These are phyloP conservation scores for Mucor saturninus DNA, from an alignment of 371 early-diverging fungal species.

Conservation along the genomic window DNA sequence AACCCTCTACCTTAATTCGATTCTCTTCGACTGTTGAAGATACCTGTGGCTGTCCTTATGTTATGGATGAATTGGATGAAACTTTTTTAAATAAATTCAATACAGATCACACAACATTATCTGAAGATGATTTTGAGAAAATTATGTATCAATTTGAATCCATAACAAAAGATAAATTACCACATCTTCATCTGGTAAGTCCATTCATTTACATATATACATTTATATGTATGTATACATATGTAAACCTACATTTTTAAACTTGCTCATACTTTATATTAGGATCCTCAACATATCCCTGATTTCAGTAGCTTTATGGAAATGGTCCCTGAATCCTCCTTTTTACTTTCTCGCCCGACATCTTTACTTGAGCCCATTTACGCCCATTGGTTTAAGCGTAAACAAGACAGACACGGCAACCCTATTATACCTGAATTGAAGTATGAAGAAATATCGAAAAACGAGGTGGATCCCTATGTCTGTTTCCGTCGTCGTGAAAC, in stretches of 20 bases:
- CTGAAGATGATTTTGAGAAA: constrained; percentile 79
- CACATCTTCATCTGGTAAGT: constrained; percentile 58
- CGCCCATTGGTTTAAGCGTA: constrained; percentile 54
- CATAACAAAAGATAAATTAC: constrained; percentile 55
- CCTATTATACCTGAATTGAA: constrained; percentile 69
- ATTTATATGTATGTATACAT: background rate
- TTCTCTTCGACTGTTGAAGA: constrained; percentile 92
- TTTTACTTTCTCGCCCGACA: constrained; percentile 8
- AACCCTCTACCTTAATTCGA: constrained; percentile 84
- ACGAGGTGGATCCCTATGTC: constrained; percentile 92
- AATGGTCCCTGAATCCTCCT: constrained; percentile 19
- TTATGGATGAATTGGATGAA: constrained; percentile 87
- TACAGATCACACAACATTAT: constrained; percentile 41
- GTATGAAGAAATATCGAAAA: constrained; percentile 60
- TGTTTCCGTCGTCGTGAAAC: constrained; percentile 96
- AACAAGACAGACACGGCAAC: constrained; percentile 51
- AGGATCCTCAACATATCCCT: constrained; percentile 30
- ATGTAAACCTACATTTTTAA: background rate
- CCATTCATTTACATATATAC: background rate
- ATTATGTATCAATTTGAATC: constrained; percentile 82
- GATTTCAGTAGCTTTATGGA: constrained; percentile 21
- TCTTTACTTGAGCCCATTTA: constrained; percentile 26
- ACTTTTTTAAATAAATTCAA: constrained; percentile 70
- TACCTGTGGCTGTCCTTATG: constrained; percentile 79
- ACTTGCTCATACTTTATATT: background rate